A percentile compares a stretch with the other conserved stretches of the same genome.
Conservation (phyloP, 805 yeast species). For the Yarrowia divulgata region DNA sequence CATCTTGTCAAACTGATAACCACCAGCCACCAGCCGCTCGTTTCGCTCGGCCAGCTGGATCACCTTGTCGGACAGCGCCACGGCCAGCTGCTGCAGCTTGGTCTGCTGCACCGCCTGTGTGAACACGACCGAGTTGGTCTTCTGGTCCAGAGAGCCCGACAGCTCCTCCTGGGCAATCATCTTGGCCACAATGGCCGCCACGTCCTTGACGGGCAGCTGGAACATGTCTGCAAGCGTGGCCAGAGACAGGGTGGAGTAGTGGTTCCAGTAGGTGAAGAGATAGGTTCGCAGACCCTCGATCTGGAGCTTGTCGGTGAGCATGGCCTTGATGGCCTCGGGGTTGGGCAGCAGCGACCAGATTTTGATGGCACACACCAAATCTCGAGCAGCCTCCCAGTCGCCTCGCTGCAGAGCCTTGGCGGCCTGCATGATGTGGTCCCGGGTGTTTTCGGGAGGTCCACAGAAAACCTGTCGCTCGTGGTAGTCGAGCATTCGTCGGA, state of each 20-base stretch:
- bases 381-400: slow-evolving; percentile 82
- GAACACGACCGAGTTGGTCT: slow-evolving; percentile 68
- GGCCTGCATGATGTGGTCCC: slow-evolving; percentile 92
- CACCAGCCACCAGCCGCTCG: slow-evolving; percentile 82
- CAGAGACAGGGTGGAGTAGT: slow-evolving; percentile 76
- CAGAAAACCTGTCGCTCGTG: slow-evolving; percentile 93
- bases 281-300: slow-evolving; percentile 92
- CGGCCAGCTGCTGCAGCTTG: slow-evolving; percentile 85
- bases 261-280: slow-evolving; percentile 80
- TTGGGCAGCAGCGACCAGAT: slow-evolving; percentile 86
- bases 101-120: slow-evolving; percentile 80
- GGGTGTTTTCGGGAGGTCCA: slow-evolving; percentile 97
- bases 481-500: slow-evolving; percentile 88
- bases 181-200: slow-evolving; percentile 69
- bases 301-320: slow-evolving; percentile 81
- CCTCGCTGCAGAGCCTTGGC: slow-evolving; percentile 88
- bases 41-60: slow-evolving; percentile 80
- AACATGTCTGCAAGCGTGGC: slow-evolving; percentile 70
- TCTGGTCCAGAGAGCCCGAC: slow-evolving; percentile 74
- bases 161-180: slow-evolving; percentile 83
- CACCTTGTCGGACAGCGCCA: slow-evolving; percentile 82
- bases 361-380: slow-evolving; percentile 75
- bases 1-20: slow-evolving; percentile 55
- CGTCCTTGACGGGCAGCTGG: slow-evolving; percentile 63
- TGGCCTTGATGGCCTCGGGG: slow-evolving; percentile 64